Percentiles rank a stretch among this genome's conserved stretches.
phyloP scores from a whole-genome alignment of 176 grass and related monocot genomes.

The Alopecurus myosuroides region DNA sequence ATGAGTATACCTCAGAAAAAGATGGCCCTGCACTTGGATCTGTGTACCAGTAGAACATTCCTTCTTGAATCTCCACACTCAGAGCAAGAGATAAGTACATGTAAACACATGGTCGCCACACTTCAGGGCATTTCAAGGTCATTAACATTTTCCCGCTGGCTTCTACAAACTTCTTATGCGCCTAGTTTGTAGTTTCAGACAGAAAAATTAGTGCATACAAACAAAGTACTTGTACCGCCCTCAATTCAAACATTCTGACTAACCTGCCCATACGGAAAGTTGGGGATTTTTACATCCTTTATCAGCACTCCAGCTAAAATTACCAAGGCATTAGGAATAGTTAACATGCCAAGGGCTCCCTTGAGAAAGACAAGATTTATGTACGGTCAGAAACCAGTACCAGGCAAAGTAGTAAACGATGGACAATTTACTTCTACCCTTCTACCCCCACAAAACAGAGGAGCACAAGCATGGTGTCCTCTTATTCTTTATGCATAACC shows the following conservation, averaged over 20 bases:
- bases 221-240: constrained; percentile 20
- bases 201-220: neutral
- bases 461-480: neutral
- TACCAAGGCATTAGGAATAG: constrained; percentile 59
- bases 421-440: neutral
- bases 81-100: constrained; percentile 77
- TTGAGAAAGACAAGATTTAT: constrained; percentile 42
- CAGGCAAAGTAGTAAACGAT: neutral
- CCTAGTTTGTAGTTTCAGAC: constrained; percentile 34
- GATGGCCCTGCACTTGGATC: constrained; percentile 58
- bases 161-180: constrained; percentile 63
- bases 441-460: neutral
- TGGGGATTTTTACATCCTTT: constrained; percentile 49
- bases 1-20: constrained; percentile 60
- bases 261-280: constrained; percentile 61
- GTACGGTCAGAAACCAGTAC: constrained; percentile 24
- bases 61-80: constrained; percentile 89
- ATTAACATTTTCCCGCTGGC: constrained; percentile 63
- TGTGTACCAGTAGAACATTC: constrained; percentile 97
- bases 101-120: constrained; percentile 86
- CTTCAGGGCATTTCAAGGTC: constrained; percentile 66
- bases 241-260: neutral
- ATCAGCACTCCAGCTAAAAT: constrained; percentile 68
- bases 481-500: constrained; percentile 1
- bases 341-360: constrained; percentile 75